These are phyloP conservation scores for Alternaria incomplexa DNA, from an alignment of 2,329 filamentous ascomycete genomes.

Conservation along the genomic window DNA sequence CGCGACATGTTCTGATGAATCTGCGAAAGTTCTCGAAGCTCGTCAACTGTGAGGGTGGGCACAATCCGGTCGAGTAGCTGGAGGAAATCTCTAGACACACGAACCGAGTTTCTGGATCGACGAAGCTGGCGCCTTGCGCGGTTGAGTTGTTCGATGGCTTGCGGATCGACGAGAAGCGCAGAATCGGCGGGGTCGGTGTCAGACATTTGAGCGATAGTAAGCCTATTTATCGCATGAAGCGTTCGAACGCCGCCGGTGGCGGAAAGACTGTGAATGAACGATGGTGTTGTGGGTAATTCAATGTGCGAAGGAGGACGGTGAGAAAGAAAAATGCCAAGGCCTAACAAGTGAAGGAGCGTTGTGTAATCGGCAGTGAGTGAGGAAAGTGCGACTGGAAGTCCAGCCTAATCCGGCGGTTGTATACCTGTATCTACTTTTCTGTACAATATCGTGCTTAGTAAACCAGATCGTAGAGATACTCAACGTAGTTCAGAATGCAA, in stretches of 20 bases:
- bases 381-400: neutral
- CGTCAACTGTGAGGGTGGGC: neutral
- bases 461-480: neutral
- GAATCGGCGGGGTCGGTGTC: neutral
- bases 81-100: neutral
- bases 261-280: neutral
- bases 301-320: neutral
- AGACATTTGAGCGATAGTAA: slow-evolving; percentile 16
- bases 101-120: neutral
- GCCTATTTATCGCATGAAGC: neutral
- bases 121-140: neutral
- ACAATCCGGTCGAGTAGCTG: neutral
- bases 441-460: neutral
- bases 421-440: neutral
- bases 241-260: neutral
- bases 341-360: neutral
- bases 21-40: neutral
- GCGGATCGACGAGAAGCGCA: neutral
- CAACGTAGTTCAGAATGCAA: neutral
- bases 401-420: neutral
- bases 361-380: neutral
- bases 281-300: neutral
- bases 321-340: slow-evolving; percentile 3
- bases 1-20: neutral
- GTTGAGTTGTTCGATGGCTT: neutral